Evolutionary conservation across 768 basidiomycete species (phyloP).

Genomic region (Sarcomyxa edulis): DNA sequence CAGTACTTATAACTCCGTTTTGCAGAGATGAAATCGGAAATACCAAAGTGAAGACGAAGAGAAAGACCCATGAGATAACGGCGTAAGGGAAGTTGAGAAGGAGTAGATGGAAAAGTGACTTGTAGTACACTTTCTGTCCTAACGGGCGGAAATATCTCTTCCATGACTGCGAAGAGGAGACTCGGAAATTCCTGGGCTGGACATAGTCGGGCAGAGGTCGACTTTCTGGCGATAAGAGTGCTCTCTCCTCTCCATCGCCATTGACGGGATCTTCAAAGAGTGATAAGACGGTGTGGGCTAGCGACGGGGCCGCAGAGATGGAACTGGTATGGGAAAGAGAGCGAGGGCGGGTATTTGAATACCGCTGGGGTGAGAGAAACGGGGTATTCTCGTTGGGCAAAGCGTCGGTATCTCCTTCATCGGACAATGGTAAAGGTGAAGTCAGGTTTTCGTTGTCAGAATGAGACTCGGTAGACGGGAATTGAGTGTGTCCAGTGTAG

Average conservation of each 20-base stretch:
- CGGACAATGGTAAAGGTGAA: constrained; percentile 17
- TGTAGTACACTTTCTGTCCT: constrained; percentile 49
- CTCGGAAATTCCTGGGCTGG: constrained; percentile 9
- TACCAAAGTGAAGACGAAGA: constrained; percentile 79
- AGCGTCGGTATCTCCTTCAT: constrained; percentile 21
- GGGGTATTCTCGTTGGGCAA: constrained; percentile 32
- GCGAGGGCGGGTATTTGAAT: constrained; percentile 33
- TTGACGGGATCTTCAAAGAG: constrained; percentile 44
- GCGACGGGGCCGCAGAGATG: constrained; percentile 51
- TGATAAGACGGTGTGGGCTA: constrained; percentile 65
- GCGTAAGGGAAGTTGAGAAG: constrained; percentile 79
- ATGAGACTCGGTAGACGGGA: constrained; percentile 28
- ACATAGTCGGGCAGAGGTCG: constrained; percentile 6
- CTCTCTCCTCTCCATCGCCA: constrained; percentile 15
- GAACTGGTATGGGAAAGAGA: constrained; percentile 55
- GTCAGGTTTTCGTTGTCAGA: constrained; percentile 25
- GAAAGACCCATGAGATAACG: constrained; percentile 69
- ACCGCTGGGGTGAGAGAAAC: constrained; percentile 35
- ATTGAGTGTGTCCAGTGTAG: constrained; percentile 20
- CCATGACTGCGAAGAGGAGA: constrained; percentile 35
- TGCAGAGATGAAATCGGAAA: constrained; percentile 9
- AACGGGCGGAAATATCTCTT: constrained; percentile 64
- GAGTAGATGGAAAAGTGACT: constrained; percentile 61
- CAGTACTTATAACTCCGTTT: not conserved
- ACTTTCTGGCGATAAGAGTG: constrained; percentile 4